A percentile compares a stretch with the other conserved stretches of the same genome.
phyloP scores from a whole-genome alignment of 2,329 filamentous ascomycete genomes.

The Colletotrichum lupini region DNA sequence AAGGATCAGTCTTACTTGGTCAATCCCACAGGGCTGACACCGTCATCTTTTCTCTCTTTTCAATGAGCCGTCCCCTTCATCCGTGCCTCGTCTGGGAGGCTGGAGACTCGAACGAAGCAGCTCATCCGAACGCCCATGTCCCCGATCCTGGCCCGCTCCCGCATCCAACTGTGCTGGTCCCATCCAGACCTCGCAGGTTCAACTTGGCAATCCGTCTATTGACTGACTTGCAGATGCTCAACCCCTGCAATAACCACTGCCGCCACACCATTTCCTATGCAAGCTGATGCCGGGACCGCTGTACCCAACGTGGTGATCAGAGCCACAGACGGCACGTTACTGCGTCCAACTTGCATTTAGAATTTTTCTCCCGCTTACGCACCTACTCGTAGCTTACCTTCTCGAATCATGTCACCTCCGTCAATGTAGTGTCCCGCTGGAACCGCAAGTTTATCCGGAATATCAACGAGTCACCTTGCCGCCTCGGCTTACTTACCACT shows the following conservation, averaged over 20 bases:
- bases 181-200: conserved; percentile 20
- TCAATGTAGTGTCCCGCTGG: not conserved
- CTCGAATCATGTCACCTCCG: not conserved
- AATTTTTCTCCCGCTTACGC: not conserved
- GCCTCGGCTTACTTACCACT: not conserved
- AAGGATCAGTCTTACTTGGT: conserved; percentile 21
- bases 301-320: not conserved
- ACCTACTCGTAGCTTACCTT: not conserved
- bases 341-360: not conserved
- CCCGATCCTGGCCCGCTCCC: conserved; percentile 7
- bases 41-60: conserved; percentile 7
- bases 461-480: not conserved
- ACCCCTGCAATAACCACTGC: conserved; percentile 34
- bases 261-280: conserved; percentile 29
- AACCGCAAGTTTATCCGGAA: not conserved
- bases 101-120: conserved; percentile 8
- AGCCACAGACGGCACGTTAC: conserved; percentile 13
- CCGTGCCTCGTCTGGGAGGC: conserved; percentile 13
- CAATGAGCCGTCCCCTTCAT: conserved; percentile 6
- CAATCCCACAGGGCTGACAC: conserved; percentile 26
- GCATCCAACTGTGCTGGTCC: conserved; percentile 27
- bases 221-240: conserved; percentile 30
- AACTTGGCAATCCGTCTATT: conserved; percentile 33
- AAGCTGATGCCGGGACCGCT: conserved; percentile 22
- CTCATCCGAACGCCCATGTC: conserved; percentile 2